Conservation (phyloP, 1,139 yeast genomes). For the Kodamaea ohmeri region DNA sequence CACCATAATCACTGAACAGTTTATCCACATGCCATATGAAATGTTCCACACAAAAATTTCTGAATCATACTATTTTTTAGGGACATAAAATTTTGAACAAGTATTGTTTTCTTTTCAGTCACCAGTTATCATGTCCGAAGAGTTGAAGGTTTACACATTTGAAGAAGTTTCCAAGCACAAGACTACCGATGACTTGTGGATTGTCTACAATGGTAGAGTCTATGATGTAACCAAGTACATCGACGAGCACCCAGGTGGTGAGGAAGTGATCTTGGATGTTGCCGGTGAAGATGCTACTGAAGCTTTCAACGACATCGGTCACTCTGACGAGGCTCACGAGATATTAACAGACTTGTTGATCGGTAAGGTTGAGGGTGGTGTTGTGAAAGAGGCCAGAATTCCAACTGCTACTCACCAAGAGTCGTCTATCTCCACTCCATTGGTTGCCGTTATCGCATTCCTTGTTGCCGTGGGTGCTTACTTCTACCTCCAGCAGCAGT, state of each 20-base stretch:
- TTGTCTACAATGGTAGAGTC: slow-evolving; percentile 86
- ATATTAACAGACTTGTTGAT: slow-evolving; percentile 63
- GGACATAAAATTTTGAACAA: slow-evolving; percentile 1
- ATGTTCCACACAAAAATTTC: neutral
- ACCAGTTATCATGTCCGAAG: slow-evolving; percentile 15
- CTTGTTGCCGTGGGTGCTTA: slow-evolving; percentile 19
- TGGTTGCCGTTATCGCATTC: slow-evolving; percentile 19
- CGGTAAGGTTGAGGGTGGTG: slow-evolving; percentile 57
- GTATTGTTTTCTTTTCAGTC: slow-evolving; percentile 2
- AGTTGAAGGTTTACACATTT: slow-evolving; percentile 30
- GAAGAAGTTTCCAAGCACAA: slow-evolving; percentile 81
- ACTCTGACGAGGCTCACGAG: slow-evolving; percentile 92
- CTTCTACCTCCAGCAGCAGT: slow-evolving; percentile 16
- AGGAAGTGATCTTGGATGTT: slow-evolving; percentile 86
- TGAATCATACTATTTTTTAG: neutral
- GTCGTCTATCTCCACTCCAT: slow-evolving; percentile 30
- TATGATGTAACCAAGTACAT: slow-evolving; percentile 80
- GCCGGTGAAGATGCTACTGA: slow-evolving; percentile 95
- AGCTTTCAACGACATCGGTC: slow-evolving; percentile 95
- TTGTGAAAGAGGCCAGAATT: slow-evolving; percentile 27
- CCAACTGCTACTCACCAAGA: slow-evolving; percentile 23
- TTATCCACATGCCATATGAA: slow-evolving; percentile 2
- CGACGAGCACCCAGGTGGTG: slow-evolving; percentile 99
- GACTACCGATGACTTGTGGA: slow-evolving; percentile 79
- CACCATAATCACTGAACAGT: neutral